These are phyloP conservation scores for Phytopythium vexans DNA, from an alignment of 352 stramenopile genomes.

Conservation along the genomic window DNA sequence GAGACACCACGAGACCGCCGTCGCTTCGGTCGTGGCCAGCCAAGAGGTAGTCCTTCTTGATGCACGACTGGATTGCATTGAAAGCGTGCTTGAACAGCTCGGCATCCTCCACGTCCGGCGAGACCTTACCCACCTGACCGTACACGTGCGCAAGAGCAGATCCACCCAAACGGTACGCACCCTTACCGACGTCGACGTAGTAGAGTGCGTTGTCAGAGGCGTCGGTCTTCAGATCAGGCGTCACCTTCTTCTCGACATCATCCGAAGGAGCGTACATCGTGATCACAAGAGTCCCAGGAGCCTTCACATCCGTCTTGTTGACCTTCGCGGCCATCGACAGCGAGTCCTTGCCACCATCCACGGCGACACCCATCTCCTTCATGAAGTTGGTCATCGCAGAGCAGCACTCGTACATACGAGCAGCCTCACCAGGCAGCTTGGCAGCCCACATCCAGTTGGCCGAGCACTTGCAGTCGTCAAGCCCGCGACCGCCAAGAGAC, in stretches of 20 bases:
- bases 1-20: conserved; percentile 93
- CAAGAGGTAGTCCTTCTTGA: conserved; percentile 91
- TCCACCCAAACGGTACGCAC: conserved; percentile 92
- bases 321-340: conserved; percentile 98
- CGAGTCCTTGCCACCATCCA: conserved; percentile 99
- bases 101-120: conserved; percentile 93
- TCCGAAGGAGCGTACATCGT: conserved; percentile 97
- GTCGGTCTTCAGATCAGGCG: conserved; percentile 95
- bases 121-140: conserved; percentile 79
- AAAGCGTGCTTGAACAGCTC: conserved; percentile 93
- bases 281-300: conserved; percentile 96
- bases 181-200: conserved; percentile 94
- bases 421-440: conserved; percentile 98
- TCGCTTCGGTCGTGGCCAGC: conserved; percentile 99
- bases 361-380: conserved; percentile 93
- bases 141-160: conserved; percentile 95
- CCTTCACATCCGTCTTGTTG: conserved; percentile 96
- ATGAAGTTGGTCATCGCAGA: conserved; percentile 95
- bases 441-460: conserved; percentile 99
- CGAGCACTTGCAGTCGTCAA: conserved; percentile 97
- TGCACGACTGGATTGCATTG: conserved; percentile 89
- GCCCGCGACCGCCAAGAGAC: conserved; percentile 79
- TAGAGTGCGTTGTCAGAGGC: conserved; percentile 83
- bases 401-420: conserved; percentile 98
- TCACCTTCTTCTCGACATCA: conserved; percentile 97